Conservation (phyloP, 1,139 yeast species). For the Magnusiomyces paraingens region DNA sequence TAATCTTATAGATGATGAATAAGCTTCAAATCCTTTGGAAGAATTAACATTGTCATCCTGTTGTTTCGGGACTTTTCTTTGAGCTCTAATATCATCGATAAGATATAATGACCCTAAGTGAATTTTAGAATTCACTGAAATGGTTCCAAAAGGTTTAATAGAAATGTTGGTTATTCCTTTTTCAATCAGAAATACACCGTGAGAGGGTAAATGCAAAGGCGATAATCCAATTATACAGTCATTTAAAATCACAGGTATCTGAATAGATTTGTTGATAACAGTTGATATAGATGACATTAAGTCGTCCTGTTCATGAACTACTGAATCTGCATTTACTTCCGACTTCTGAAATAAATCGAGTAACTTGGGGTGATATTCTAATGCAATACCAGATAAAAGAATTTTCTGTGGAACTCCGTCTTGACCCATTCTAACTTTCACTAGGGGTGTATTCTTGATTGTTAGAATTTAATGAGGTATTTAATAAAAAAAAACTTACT, state of each 20-base stretch:
- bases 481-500: constrained; percentile 18
- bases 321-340: background rate
- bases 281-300: background rate
- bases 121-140: constrained; percentile 18
- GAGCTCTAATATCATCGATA: constrained; percentile 25
- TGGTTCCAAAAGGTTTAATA: constrained; percentile 23
- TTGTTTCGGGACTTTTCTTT: constrained; percentile 1
- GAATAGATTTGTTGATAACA: constrained; percentile 4
- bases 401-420: constrained; percentile 20
- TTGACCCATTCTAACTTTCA: constrained; percentile 1
- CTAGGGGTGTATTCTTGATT: constrained; percentile 4
- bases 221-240: constrained; percentile 28
- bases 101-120: constrained; percentile 27
- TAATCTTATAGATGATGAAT: too few relatives aligned
- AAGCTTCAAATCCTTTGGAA: background rate
- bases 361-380: constrained; percentile 27
- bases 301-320: background rate
- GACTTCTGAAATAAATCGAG: constrained; percentile 22
- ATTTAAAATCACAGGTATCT: constrained; percentile 21
- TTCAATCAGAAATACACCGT: constrained; percentile 42
- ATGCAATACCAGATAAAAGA: constrained; percentile 22
- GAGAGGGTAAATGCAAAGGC: constrained; percentile 42
- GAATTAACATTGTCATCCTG: background rate
- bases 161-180: constrained; percentile 43
- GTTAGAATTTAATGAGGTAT: constrained; percentile 1